Evolutionary conservation across 1,139 yeast species (phyloP), one percentile per base, ranked within the genome.

Genomic region (Suhomyces bokatorum): DNA sequence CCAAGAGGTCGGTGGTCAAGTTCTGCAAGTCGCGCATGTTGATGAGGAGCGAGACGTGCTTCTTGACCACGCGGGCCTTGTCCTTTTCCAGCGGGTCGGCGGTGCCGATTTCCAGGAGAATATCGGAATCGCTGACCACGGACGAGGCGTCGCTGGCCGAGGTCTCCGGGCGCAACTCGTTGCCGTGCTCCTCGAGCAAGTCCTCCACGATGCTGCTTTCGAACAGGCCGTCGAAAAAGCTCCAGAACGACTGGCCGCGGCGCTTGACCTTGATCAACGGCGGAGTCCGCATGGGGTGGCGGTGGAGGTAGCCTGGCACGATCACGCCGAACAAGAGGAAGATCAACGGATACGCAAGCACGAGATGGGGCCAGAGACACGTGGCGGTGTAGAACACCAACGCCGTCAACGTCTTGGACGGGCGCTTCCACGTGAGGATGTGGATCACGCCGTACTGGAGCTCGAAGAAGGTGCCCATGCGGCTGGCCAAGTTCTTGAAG

Each of bases 341-440:
- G 1, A 84, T 50, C 32, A 87, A 58, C 0, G 97, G 97, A 35
- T 83, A 69, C 1, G 83, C 76, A 32, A 85, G 63, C 7, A 88
- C 69, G 41, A 87, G 65, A 58, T 83, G 83, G 0, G 97, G 97
- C 68, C 87, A 78, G 36, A 85, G 63, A 56, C 87, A 82, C 2
- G 79, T 69, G 47, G 81, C 70, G 0, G 90, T 81, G 47, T 83
- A 79, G 4, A 78, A 52, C 9, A 82, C 68, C 44, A 84, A 61
- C 15, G 66, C 62, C 1, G 80, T 66, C 12, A 85, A 54, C 0
- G 91, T 85, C 48, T 77, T 73, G 0, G 82, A 63, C 0, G 88
- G 87, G 33, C 70, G 68, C 46, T 76, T 77, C 93, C 93, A 85
- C 1, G 85, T 75, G 14, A 83, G 50, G 0, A 85, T 59, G 39